Evolutionary conservation across 2,329 filamentous ascomycete genomes (phyloP), one percentile per base, ranked within the genome.

Genomic region (Stylonectria norvegica): DNA sequence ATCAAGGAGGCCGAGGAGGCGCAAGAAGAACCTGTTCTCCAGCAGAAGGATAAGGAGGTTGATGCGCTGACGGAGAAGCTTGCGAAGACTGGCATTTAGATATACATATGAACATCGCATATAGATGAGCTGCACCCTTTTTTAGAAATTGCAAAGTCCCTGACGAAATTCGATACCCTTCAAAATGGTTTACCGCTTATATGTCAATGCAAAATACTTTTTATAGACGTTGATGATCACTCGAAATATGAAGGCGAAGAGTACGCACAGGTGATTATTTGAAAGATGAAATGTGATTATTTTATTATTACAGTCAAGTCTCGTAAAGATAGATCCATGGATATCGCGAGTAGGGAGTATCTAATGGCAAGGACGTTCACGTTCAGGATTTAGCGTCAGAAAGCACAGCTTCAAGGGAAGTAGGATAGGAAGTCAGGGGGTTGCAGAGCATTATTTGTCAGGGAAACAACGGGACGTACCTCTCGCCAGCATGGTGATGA

Each of bases 11-110:
- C 83, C 4, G 77, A 89, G 53, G 75, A 81, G 57, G 84, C 83
- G 1, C 84, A 89, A 65, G 76, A 85, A 48, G 78, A 89, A 64
- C 84, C 86, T 28, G 79, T 83, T n/a, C 75, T 79, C 12, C 78
- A 84, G 63, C 66, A 78, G 50, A 77, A 87, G 65, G 81, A 90
- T 60, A 79, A 82, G 63, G 85, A 86, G 20, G 86, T 97, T 27
- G 89, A 96, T 56, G 82, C 81, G 32, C 70, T 97, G 58, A 85
- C 89, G 12, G 78, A 84, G 61, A 75, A 80, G 58, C 68, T 97
- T 53, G 79, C 77, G 47, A 90, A 90, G 76, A 86, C 87, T 17
- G 62, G 54, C 34, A 74, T 81, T 49, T 81, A 64, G 54, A 52
- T 33, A 31, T 25, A 4, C 9, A 19, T 20, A 29, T 36, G 30